These are phyloP conservation scores for Sambucus nigra DNA, from an alignment of 129 eudicot genomes.

Conservation along the genomic window DNA sequence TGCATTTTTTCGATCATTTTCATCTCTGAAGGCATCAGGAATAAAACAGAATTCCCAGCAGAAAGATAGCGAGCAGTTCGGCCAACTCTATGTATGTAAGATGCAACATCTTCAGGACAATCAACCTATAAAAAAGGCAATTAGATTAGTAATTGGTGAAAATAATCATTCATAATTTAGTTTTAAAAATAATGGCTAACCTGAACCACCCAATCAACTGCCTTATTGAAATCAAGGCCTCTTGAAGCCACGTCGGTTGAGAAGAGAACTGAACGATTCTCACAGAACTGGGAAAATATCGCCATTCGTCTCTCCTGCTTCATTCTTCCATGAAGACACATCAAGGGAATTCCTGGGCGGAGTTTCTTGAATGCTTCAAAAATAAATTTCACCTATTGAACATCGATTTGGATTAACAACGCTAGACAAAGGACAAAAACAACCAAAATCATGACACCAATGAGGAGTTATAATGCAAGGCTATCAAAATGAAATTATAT, in stretches of 20 bases:
- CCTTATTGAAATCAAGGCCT: slow-evolving; percentile 85
- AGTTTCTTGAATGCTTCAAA: slow-evolving; percentile 79
- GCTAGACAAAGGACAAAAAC: background rate
- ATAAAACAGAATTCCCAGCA: slow-evolving; percentile 67
- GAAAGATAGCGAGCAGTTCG: slow-evolving; percentile 91
- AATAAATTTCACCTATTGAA: slow-evolving; percentile 62
- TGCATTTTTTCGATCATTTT: slow-evolving; percentile 73
- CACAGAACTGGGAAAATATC: slow-evolving; percentile 66
- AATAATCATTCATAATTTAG: background rate
- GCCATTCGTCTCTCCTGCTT: slow-evolving; percentile 63
- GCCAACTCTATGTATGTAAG: slow-evolving; percentile 96
- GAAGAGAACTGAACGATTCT: slow-evolving; percentile 51
- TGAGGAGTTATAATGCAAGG: background rate
- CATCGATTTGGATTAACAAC: background rate
- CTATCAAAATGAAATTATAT: too few species aligned
- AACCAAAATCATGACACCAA: background rate
- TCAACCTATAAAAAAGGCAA: slow-evolving; percentile 42
- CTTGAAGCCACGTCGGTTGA: slow-evolving; percentile 83
- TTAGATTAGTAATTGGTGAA: background rate
- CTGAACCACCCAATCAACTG: slow-evolving; percentile 99
- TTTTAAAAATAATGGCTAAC: slow-evolving; percentile 21
- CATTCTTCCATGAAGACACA: slow-evolving; percentile 90
- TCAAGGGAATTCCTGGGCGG: slow-evolving; percentile 92
- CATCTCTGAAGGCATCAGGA: slow-evolving; percentile 80
- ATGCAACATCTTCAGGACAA: slow-evolving; percentile 76